Conservation (phyloP, 2,329 filamentous ascomycete genomes). For the Penicillium brevicompactum region DNA sequence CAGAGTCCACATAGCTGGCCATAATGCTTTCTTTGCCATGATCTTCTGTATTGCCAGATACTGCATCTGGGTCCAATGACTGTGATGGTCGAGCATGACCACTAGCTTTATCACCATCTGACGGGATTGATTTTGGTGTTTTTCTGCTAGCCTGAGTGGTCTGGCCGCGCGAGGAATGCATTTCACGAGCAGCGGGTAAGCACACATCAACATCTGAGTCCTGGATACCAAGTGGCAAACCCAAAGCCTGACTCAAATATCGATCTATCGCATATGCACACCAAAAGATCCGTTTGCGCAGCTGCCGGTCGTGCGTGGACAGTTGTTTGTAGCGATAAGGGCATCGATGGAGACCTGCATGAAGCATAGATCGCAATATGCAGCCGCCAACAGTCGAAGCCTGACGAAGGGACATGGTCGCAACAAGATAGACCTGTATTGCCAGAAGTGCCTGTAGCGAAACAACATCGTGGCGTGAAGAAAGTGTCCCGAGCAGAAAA, state of each 20-base stretch:
- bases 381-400: slow-evolving; percentile 54
- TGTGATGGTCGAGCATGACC: neutral
- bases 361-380: slow-evolving; percentile 51
- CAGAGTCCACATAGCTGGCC: slow-evolving; percentile 43
- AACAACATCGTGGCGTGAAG: slow-evolving; percentile 46
- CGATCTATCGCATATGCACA: slow-evolving; percentile 45
- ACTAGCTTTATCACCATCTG: slow-evolving; percentile 8
- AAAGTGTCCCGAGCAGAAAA: slow-evolving; percentile 39
- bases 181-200: slow-evolving; percentile 49
- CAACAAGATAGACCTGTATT: slow-evolving; percentile 52
- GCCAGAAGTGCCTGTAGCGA: slow-evolving; percentile 54
- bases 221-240: slow-evolving; percentile 44
- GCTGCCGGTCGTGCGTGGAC: slow-evolving; percentile 42
- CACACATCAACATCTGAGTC: slow-evolving; percentile 48
- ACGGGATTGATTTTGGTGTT: slow-evolving; percentile 11
- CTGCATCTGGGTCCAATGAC: neutral
- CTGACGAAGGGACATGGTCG: slow-evolving; percentile 51
- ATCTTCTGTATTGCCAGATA: neutral
- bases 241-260: slow-evolving; percentile 45
- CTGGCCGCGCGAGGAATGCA: slow-evolving; percentile 33
- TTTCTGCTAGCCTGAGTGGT: neutral
- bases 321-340: slow-evolving; percentile 54
- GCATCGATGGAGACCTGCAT: slow-evolving; percentile 55
- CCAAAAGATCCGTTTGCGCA: slow-evolving; percentile 48
- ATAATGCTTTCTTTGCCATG: slow-evolving; percentile 35